Evolutionary conservation across 495 filamentous ascomycete species (phyloP).

Genomic region (Trichocladium antarcticum): DNA sequence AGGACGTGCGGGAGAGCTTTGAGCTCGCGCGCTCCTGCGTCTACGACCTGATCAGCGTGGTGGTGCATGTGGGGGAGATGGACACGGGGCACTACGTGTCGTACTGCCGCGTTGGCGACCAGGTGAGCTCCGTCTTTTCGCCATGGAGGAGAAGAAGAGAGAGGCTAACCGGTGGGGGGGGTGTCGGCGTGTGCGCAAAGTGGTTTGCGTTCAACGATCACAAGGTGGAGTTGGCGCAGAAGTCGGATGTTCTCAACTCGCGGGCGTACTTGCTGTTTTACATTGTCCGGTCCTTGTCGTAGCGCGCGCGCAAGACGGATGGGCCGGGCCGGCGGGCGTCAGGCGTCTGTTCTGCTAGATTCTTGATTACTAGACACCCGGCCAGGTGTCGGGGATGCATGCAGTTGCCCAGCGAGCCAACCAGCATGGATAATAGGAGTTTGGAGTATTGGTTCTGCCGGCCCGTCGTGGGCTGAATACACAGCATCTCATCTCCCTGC

Average conservation of each 20-base stretch:
- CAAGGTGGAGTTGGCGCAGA: constrained; percentile 66
- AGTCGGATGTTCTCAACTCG: constrained; percentile 67
- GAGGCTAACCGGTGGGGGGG: not conserved
- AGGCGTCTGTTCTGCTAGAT: not conserved
- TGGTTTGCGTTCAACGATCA: constrained; percentile 93
- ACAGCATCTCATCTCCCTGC: no score
- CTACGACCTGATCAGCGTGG: constrained; percentile 74
- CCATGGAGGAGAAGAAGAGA: not conserved
- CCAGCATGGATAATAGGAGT: no score
- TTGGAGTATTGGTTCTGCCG: not conserved
- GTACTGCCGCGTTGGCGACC: constrained; percentile 69
- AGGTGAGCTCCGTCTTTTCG: constrained; percentile 40
- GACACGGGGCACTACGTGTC: constrained; percentile 81
- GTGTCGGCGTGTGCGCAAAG: no score
- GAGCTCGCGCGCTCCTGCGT: constrained; percentile 46
- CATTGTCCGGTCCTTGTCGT: constrained; percentile 52
- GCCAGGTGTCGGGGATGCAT: not conserved
- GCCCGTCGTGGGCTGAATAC: not conserved
- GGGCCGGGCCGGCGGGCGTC: no score
- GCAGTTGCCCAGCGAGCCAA: not conserved
- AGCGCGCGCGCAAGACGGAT: constrained; percentile 1
- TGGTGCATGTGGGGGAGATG: constrained; percentile 79
- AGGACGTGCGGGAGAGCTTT: constrained; percentile 33
- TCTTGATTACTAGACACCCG: not conserved
- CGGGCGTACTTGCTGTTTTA: constrained; percentile 87